Evolutionary conservation across 148 eudicot species (phyloP), one percentile per base, ranked within the genome.

Genomic region (Rhododendron ferrugineum): DNA sequence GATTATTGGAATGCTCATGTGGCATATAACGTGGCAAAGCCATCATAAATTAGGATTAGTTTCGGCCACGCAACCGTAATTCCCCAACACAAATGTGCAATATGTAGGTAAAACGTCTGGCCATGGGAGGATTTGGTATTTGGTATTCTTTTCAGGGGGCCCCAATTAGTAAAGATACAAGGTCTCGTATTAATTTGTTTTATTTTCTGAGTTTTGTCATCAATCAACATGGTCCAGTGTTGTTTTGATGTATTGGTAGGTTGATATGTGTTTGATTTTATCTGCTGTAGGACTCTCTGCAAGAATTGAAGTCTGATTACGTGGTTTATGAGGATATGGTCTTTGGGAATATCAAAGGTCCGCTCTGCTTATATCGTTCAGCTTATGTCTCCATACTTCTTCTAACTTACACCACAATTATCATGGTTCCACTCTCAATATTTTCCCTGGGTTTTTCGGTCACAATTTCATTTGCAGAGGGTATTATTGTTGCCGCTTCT

Each of bases 341-440:
- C 82, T 86, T 94, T 85, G 94, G 88, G 78, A 91, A 91, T 88
- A 79, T 92, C 47, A 94, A 94, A 93, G 98, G 98, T 94, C 36
- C 83, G 82, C 37, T 84, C 2, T 23, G 4, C 15, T n/a, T 8
- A 74, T 47, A 47, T n/a, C n/a, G n/a, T n/a, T n/a, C n/a, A n/a
- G n/a, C n/a, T n/a, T n/a, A n/a, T 79, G 20, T 36, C 72, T 70
- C 13, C 9, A 32, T 44, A 52, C 37, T 86, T 83, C 28, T 76
- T 20, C 37, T 49, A 22, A 78, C 42, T 83, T 42, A 54, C 30
- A 50, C 34, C 42, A 22, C n/a, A 79, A 1, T 28, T 36, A 13
- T 13, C 82, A 77, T 46, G 44, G 26, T 40, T 83, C 30, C 62
- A 30, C 50, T 49, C 15, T 46, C 72, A 42, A 50, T 64, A 16